A percentile compares a stretch with the other conserved stretches of the same genome.
These are phyloP conservation scores for Climacium dendroides DNA, from an alignment of 225 moss, liverwort and hornwort genomes.

Conservation along the genomic window DNA sequence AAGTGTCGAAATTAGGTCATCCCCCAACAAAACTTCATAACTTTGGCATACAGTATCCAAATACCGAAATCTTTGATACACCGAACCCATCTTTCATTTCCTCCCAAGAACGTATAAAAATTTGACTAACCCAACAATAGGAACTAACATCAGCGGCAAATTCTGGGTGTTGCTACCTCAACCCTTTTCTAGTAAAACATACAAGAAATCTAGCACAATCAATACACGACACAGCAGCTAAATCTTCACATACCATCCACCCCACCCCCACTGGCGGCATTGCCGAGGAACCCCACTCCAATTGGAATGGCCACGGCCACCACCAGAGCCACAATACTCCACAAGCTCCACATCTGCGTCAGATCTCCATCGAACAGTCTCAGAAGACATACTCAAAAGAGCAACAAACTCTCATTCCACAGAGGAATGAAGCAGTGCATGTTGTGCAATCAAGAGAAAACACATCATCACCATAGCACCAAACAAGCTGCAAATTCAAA, in stretches of 20 bases:
- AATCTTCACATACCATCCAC: constrained; percentile 25
- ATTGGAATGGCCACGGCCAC: constrained; percentile 53
- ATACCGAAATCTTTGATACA: background rate
- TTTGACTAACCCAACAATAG: no score
- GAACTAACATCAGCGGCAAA: background rate
- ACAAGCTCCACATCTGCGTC: constrained; percentile 42
- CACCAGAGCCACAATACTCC: constrained; percentile 23
- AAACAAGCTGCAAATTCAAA: background rate
- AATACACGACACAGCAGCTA: background rate
- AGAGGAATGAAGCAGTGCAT: background rate
- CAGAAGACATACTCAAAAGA: background rate
- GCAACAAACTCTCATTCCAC: background rate
- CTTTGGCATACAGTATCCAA: background rate
- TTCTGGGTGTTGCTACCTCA: background rate
- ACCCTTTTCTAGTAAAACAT: background rate
- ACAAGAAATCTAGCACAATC: background rate
- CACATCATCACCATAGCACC: background rate
- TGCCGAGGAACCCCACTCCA: constrained; percentile 33
- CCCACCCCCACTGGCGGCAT: constrained; percentile 25
- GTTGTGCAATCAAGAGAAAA: background rate
- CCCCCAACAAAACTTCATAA: background rate
- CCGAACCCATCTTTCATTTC: background rate
- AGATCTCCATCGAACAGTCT: background rate
- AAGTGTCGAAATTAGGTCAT: background rate
- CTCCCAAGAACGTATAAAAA: background rate